A percentile compares a stretch with the other conserved stretches of the same genome.
phyloP scores from a whole-genome alignment of 1,139 yeast genomes.

The Nakaseomyces kungkrabaensis region DNA sequence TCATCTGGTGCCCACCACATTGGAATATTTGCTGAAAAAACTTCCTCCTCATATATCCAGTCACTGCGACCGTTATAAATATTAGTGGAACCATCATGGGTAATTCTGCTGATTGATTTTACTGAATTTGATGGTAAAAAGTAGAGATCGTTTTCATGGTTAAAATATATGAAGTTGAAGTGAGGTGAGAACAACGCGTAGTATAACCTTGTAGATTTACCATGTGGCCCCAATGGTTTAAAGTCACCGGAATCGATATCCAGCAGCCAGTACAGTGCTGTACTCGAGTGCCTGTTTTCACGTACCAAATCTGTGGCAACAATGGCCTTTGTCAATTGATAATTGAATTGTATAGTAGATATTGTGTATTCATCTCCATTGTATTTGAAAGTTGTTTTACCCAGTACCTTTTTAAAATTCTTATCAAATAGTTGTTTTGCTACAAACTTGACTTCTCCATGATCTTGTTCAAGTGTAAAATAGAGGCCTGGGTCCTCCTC shows the following conservation, averaged over 20 bases:
- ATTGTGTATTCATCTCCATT: conserved; percentile 18
- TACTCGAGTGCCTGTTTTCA: conserved; percentile 71
- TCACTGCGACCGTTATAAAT: conserved; percentile 86
- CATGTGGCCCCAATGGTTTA: conserved; percentile 34
- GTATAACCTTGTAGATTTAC: conserved; percentile 26
- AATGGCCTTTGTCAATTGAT: conserved; percentile 25
- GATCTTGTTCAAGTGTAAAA: conserved; percentile 14
- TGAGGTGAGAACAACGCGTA: conserved; percentile 71
- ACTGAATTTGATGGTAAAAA: conserved; percentile 35
- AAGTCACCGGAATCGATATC: conserved; percentile 34
- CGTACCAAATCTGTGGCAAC: conserved; percentile 30
- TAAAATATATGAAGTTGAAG: conserved; percentile 57
- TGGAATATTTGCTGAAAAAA: conserved; percentile 50
- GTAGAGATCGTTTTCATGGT: conserved; percentile 57
- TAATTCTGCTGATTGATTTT: conserved; percentile 34
- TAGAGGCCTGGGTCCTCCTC: conserved; percentile 32
- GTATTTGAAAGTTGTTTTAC: conserved; percentile 19
- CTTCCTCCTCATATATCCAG: conserved; percentile 97
- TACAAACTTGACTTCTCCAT: conserved; percentile 16
- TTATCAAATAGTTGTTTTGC: conserved; percentile 23
- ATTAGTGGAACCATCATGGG: conserved; percentile 55
- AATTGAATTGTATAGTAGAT: conserved; percentile 20
- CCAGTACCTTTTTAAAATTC: conserved; percentile 11
- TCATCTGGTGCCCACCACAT: conserved; percentile 88
- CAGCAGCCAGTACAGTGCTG: conserved; percentile 56